Base-by-base conservation (phyloP, 2,329 filamentous ascomycete genomes). In the Paecilomyces sp. region DNA sequence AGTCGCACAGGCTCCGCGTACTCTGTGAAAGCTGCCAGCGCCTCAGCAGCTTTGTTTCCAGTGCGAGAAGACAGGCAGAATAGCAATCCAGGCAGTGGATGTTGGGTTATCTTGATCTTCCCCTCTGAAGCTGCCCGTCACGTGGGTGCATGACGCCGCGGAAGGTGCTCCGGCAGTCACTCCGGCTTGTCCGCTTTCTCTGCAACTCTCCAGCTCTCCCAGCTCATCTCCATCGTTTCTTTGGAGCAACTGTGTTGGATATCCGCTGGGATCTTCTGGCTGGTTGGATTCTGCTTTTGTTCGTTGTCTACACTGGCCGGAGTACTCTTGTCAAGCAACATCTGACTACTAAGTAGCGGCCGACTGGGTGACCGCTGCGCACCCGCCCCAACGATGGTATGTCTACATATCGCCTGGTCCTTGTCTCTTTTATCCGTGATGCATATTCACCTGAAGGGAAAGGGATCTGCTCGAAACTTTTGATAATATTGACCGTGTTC, bases 401-500 rank as follows among this genome's bases (percentile, higher is more conserved):
- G 56, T 53, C 41, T 28, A 22, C 31, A 22, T 3, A 18, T 50
- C 11, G 8, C 51, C 22, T 18, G 24, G 18, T 24, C 22, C 51
- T 55, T 36, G 24, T 31, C 54, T 33, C 54, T 55, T 25, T 12
- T 55, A 31, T 33, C 54, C 25, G n/a, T 31, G 51, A 30, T 25
- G 22, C 7, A 55, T 25, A 31, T 55, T 31, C 54, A 55, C 28
- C 51, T 53, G 51, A 12, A 30, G 22, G 22, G 24, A 30, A 53
- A 25, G 28, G 28, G 28, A 30, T 34, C 34, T 51, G 56, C n/a
- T 31, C 15, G 30, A 55, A 25, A 47, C 56, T 41, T 58, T 55
- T 64, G 59, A 59, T 62, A 60, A 55, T 64, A 62, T 65, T 69
- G 62, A 68, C 65, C 52, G 53, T 59, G 62, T 25, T 51, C 62